These are phyloP conservation scores for Cicer judaicum DNA, from an alignment of 306 rosid genomes.

Conservation along the genomic window DNA sequence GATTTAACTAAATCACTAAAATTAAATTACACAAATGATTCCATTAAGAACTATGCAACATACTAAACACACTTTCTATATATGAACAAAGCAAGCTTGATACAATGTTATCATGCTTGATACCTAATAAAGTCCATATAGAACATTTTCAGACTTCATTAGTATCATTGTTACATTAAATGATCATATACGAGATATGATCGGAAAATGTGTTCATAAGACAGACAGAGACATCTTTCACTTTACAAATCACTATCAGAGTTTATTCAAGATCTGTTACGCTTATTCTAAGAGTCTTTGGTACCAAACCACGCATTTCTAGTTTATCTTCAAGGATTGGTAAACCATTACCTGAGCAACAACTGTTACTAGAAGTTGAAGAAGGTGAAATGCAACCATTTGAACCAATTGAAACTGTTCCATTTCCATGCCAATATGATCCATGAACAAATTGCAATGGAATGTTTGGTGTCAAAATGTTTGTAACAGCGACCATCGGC, in stretches of 20 bases:
- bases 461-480: slow-evolving; percentile 51
- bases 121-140: too few species aligned
- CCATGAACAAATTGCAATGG: slow-evolving; percentile 61
- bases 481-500: slow-evolving; percentile 55
- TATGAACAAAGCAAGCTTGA: too few species aligned
- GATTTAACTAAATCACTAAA: too few species aligned
- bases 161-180: too few species aligned
- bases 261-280: background rate
- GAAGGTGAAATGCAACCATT: slow-evolving; percentile 55
- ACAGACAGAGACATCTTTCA: too few species aligned
- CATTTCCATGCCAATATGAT: slow-evolving; percentile 55
- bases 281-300: slow-evolving; percentile 45
- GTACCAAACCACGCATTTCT: slow-evolving; percentile 50
- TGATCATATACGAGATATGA: too few species aligned
- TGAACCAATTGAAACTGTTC: slow-evolving; percentile 50
- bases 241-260: background rate
- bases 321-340: slow-evolving; percentile 50
- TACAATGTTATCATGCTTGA: too few species aligned
- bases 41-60: too few species aligned
- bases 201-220: too few species aligned
- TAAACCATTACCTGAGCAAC: slow-evolving; percentile 50
- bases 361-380: slow-evolving; percentile 52
- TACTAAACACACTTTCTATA: too few species aligned
- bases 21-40: too few species aligned
- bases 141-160: too few species aligned